Base-by-base conservation (phyloP, 106 monocot species). In the Cymbidium sinense region DNA sequence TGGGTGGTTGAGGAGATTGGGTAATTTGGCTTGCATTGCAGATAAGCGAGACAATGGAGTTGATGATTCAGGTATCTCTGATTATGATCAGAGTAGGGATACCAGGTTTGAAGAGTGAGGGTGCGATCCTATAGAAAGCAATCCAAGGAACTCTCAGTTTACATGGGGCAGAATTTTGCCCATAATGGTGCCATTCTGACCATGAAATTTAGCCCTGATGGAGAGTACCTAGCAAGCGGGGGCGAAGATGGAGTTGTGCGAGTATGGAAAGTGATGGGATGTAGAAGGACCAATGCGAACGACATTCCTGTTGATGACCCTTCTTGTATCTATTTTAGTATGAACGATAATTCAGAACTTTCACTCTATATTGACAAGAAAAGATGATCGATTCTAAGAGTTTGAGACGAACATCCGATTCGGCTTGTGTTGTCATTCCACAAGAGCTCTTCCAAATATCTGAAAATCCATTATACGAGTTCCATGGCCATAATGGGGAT, bases 231-330 rank as follows among this genome's bases (percentile, higher is more conserved):
- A 41, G 95, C 95, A 1, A 95, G 62, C 44, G 95, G 89, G 12
- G 95, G 95, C 19, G 90, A 92, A 85, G 95, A 95, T 82, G 86
- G 90, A 37, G 73, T 92, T 73, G 89, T 95, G 50, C 76, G 88
- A 76, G 86, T 95, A 12, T 95, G 95, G 95, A 61, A 28, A 73
- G 85, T 95, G 19, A 69, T 44, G 64, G 82, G 83, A 51, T 78
- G 74, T 30, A 77, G 73, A 70, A 77, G 80, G 58, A 76, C 44
- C 20, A 79, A 61, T 35, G 76, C 78, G 23, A 44, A 36, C 69
- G 84, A 81, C 55, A 83, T 94, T 78, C 81, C 84, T 33, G 76
- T 76, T 37, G 80, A 89, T 52, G 93, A 93, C 84, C 87, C 82
- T 70, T 85, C 86, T 21, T 89, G 87, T 55, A 78, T 91, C 47